These are phyloP conservation scores for Chlorophyllum brunneum DNA, from an alignment of 768 basidiomycete genomes.

Conservation along the genomic window DNA sequence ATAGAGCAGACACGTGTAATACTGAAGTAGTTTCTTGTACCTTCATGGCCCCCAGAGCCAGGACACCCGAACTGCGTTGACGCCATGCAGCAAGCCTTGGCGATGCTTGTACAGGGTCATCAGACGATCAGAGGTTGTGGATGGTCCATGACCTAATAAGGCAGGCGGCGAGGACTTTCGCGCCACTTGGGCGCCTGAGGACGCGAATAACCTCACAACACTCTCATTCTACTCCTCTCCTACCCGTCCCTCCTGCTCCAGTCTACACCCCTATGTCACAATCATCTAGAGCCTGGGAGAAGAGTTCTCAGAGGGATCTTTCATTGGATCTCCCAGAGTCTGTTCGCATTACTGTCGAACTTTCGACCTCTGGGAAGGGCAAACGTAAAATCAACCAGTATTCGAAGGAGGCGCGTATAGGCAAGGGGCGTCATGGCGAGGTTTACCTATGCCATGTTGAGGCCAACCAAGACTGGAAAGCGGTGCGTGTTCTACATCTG, in stretches of 20 bases:
- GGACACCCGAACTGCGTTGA: no score
- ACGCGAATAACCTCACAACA: conserved; percentile 6
- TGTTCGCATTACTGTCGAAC: conserved; percentile 41
- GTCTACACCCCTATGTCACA: conserved; percentile 5
- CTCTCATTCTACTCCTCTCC: neutral
- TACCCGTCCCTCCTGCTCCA: neutral
- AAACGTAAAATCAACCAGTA: conserved; percentile 67
- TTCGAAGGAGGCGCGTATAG: conserved; percentile 34
- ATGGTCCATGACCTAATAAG: conserved; percentile 4
- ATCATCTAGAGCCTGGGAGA: conserved; percentile 3
- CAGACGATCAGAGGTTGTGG: neutral
- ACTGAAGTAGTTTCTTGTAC: neutral
- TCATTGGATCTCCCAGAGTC: conserved; percentile 36
- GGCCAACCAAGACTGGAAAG: conserved; percentile 28
- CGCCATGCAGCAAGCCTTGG: no score
- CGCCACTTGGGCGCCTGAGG: neutral
- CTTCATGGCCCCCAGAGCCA: neutral
- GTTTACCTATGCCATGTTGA: conserved; percentile 64
- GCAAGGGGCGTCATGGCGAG: conserved; percentile 49
- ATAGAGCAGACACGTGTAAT: neutral
- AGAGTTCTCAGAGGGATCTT: conserved; percentile 10
- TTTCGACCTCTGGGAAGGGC: conserved; percentile 27
- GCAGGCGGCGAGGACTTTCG: conserved; percentile 3
- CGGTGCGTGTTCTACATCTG: conserved; percentile 34
- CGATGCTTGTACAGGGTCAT: no score